A percentile compares a stretch with the other conserved stretches of the same genome.
These are phyloP conservation scores for Cryptococcus sp. DNA, from an alignment of 1,284 basidiomycete genomes.

Conservation along the genomic window DNA sequence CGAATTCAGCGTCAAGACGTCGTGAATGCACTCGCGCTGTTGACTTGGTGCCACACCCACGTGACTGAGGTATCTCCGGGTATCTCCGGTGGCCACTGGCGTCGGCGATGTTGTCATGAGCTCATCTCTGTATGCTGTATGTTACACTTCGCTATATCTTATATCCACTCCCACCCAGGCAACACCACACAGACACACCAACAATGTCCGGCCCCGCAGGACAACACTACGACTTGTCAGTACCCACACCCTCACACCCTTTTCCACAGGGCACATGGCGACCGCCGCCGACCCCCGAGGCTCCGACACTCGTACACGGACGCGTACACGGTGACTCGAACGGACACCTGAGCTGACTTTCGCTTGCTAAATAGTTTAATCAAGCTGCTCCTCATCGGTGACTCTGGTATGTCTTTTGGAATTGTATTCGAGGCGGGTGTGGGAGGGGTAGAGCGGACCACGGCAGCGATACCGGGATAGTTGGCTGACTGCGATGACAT, in stretches of 20 bases:
- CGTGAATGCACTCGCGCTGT: no score
- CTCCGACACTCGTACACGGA: no score
- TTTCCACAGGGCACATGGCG: background rate
- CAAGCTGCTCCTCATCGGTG: conserved; percentile 95
- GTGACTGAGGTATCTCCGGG: no score
- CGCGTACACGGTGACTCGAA: background rate
- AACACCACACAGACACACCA: background rate
- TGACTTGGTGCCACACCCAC: no score
- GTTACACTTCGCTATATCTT: background rate
- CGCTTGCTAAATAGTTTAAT: conserved; percentile 58
- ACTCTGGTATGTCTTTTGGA: conserved; percentile 67
- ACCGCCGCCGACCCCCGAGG: no score
- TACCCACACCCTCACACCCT: conserved; percentile 4
- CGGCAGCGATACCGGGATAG: background rate
- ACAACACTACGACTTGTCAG: conserved; percentile 51
- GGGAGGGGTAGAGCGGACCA: background rate
- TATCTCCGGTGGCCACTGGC: no score
- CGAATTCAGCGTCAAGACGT: background rate
- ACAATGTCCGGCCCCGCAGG: conserved; percentile 36
- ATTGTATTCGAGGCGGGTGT: background rate
- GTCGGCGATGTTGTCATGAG: no score
- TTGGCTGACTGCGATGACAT: background rate
- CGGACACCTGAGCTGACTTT: background rate
- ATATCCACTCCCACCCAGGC: background rate
- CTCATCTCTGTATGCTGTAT: background rate